Evolutionary conservation across 2,329 filamentous ascomycete genomes (phyloP), one percentile per base, ranked within the genome.

Genomic region (Diplodia scrobiculata): DNA sequence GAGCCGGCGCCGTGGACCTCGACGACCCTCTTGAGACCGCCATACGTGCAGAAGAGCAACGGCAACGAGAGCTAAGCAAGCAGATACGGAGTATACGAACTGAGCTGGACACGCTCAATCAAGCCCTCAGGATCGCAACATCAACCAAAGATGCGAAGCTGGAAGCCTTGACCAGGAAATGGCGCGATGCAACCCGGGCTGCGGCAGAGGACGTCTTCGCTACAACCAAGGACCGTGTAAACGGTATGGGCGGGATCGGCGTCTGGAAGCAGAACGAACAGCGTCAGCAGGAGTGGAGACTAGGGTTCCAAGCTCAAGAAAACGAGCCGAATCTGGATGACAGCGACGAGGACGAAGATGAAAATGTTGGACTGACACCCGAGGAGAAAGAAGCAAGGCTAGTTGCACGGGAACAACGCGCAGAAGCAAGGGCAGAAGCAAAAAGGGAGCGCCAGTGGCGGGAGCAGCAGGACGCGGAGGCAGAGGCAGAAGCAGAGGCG

Each of bases 171-270:
- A 83, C 86, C 50, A 74, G 73, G 2, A 88, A 84, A 73, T 92
- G 89, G 89, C 84, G 81, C 54, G 75, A 72, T 0, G 84, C 86
- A 19, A 85, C 84, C 67, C 82, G 87, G 68, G 78, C 82, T 59
- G 88, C 87, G 6, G 89, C 89, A 0, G 89, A 91, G 70, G 87
- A 90, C 71, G 77, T 91, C 11, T 91, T 89, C 74, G 81, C 78
- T 27, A 77, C 80, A 21, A 86, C 88, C 25, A 82, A 83, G 68
- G 86, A 88, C 73, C 78, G 86, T 64, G 81, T 90, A 41, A 80
- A 85, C 71, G 78, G 83, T 70, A 88, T 89, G 84, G 87, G 88
- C 21, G 87, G 87, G 1, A 80, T 88, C 48, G 76, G 78, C 41
- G 86, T 81, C 6, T 89, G 84, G 83, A 83, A 73, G 65, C 72